phyloP scores from a whole-genome alignment of 345 rosid genomes.

The Erucastrum elatum region DNA sequence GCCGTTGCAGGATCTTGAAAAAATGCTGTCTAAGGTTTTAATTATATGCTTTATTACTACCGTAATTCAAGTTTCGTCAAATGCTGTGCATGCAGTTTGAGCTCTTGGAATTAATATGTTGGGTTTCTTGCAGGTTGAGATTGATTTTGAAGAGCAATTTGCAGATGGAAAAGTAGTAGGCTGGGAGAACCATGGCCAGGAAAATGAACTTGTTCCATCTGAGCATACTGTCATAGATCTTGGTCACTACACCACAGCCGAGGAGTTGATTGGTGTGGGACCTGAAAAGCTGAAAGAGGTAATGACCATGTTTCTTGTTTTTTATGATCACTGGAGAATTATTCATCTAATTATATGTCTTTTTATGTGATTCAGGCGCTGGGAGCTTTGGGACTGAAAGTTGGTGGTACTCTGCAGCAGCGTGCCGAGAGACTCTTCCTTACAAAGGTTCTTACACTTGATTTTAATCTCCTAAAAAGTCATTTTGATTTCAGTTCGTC shows the following conservation, averaged over 20 bases:
- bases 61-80: conserved; percentile 5
- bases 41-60: neutral
- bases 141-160: conserved; percentile 85
- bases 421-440: conserved; percentile 96
- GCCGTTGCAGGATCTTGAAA: conserved; percentile 90
- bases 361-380: conserved; percentile 57
- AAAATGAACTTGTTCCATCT: conserved; percentile 53
- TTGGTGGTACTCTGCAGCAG: conserved; percentile 88
- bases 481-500: conserved; percentile 13
- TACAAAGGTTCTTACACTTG: conserved; percentile 59
- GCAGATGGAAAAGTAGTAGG: conserved; percentile 52
- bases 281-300: conserved; percentile 91
- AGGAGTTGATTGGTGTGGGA: conserved; percentile 86
- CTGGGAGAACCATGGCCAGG: conserved; percentile 61
- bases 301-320: conserved; percentile 23
- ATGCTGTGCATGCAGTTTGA: conserved; percentile 10
- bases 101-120: conserved; percentile 5
- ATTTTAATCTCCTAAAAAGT: neutral
- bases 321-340: neutral
- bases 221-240: conserved; percentile 66
- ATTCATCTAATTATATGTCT: conserved; percentile 1
- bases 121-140: conserved; percentile 52
- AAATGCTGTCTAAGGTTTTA: conserved; percentile 72
- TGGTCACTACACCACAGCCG: conserved; percentile 84
- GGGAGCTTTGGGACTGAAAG: conserved; percentile 84